Evolutionary conservation across 106 monocot species (phyloP).

Genomic region (Allium cepa): DNA sequence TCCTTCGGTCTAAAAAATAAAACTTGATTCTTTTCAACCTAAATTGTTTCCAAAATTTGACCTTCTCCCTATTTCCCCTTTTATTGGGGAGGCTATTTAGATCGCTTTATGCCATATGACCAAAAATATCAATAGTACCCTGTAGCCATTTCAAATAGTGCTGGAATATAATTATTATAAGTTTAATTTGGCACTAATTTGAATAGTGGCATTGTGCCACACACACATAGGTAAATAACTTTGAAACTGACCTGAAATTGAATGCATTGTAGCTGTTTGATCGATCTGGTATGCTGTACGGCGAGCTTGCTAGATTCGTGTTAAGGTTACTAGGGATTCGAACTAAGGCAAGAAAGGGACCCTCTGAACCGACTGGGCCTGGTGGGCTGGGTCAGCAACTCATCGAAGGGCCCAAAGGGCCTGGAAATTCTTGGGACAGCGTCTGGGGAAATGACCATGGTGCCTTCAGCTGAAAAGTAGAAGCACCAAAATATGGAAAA

Average conservation of each 20-base stretch:
- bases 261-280: slow-evolving; percentile 58
- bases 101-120: too few species aligned
- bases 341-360: slow-evolving; percentile 25
- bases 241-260: neutral
- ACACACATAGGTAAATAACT: too few species aligned
- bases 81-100: neutral
- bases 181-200: too few species aligned
- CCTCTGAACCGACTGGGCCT: slow-evolving; percentile 19
- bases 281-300: slow-evolving; percentile 83
- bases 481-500: neutral
- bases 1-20: too few species aligned
- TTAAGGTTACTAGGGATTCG: slow-evolving; percentile 65
- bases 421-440: slow-evolving; percentile 45
- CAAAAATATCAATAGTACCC: too few species aligned
- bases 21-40: too few species aligned
- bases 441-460: slow-evolving; percentile 44
- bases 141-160: too few species aligned
- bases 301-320: slow-evolving; percentile 88
- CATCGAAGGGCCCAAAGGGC: slow-evolving; percentile 59
- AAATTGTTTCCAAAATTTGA: too few species aligned
- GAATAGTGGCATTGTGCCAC: too few species aligned
- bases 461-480: neutral
- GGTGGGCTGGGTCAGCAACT: slow-evolving; percentile 17
- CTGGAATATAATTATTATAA: too few species aligned
- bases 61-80: neutral